Evolutionary conservation across 176 grass and related monocot species (phyloP).

Genomic region (Raddia distichophylla): DNA sequence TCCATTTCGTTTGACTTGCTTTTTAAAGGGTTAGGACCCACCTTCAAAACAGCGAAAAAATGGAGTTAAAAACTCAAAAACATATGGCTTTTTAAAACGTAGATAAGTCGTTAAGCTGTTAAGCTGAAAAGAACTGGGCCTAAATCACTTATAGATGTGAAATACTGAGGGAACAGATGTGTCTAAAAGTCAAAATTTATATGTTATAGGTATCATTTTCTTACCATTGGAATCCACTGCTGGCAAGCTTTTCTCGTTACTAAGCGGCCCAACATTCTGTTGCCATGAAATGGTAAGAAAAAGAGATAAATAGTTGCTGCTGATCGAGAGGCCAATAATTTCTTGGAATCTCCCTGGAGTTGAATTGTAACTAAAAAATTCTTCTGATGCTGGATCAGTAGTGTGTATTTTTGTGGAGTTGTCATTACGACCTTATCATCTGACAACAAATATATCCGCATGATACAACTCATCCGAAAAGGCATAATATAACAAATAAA

Average conservation of each 20-base stretch:
- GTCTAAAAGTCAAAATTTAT: background rate
- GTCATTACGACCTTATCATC: too few species aligned
- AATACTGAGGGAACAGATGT: background rate
- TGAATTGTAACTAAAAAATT: slow-evolving; percentile 60
- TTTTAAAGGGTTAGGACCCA: too few species aligned
- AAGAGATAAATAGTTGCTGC: slow-evolving; percentile 45
- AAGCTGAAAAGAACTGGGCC: too few species aligned
- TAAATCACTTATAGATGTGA: background rate
- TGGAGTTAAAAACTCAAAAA: too few species aligned
- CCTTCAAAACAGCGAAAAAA: too few species aligned
- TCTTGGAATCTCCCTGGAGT: slow-evolving; percentile 37
- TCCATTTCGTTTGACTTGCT: too few species aligned
- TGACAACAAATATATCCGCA: too few species aligned
- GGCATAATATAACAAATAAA: background rate
- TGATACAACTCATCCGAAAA: background rate
- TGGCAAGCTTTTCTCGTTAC: slow-evolving; percentile 50
- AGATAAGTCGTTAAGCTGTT: too few species aligned
- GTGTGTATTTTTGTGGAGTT: slow-evolving; percentile 17
- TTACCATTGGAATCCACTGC: slow-evolving; percentile 79
- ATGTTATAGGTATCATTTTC: too few species aligned
- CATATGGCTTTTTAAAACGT: too few species aligned
- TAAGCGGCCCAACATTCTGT: slow-evolving; percentile 63
- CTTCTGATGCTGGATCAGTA: slow-evolving; percentile 31
- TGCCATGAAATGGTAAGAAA: slow-evolving; percentile 81
- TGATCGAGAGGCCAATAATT: slow-evolving; percentile 16